Base-by-base conservation (phyloP, 306 rosid genomes). In the Mimosa pudica region DNA sequence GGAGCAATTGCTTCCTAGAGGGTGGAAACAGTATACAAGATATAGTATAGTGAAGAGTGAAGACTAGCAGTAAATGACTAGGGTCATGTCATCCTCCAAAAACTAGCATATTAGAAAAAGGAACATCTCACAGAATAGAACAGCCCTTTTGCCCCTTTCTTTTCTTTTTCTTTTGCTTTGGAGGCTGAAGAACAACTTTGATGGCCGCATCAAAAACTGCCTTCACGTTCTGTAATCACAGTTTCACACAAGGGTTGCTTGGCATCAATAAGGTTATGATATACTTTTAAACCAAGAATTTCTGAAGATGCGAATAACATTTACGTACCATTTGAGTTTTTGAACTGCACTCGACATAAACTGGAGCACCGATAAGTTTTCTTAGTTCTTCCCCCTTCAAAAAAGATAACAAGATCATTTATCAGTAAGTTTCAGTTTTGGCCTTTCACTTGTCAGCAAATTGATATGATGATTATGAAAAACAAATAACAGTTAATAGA, bases 131-230 rank as follows among this genome's bases (percentile, higher is more conserved):
- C 88, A 95, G 77, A 77, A 95, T 90, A 73, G 96, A 88, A 82
- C 98, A 92, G 77, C 87, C 88, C 81, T 79, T 92, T 46, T 92
- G 92, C n/a, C 93, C 86, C 89, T 85, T 95, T 75, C 92, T 86
- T 90, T 89, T 91, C 88, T 85, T 89, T 80, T 83, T 91, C 89
- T 89, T 92, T 85, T 87, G 95, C 86, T 89, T 92, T 36, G 98
- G 94, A 1, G 98, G 98, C 86, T 89, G 98, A 79, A 95, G 96
- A 85, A 95, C 98, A 85, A 91, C 92, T 85, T 95, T 91, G 77
- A 95, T 92, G 62, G 98, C 97, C 3, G 97, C 93, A 60, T 95
- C 98, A 33, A 92, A 95, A 82, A 94, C 97, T 17, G 97, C 97
- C 84, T 92, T 94, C 85, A 92, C 97, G 79, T 94, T 94, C 97